Conservation (phyloP, 1,139 yeast species). For the Blastobotrys aristatus region DNA sequence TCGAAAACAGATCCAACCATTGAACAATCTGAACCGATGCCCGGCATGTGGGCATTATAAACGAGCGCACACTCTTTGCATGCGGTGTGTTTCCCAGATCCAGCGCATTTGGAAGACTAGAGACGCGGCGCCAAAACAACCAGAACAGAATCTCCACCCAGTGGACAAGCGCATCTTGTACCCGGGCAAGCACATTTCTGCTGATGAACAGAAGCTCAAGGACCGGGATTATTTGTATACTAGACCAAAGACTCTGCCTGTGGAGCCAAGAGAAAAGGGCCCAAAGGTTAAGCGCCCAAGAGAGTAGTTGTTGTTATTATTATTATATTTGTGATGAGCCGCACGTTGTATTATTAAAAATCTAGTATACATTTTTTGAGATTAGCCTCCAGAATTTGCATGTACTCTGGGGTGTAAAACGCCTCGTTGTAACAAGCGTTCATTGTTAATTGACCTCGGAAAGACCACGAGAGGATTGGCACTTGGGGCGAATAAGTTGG, state of each 20-base stretch:
- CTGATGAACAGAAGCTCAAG: constrained; percentile 44
- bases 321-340: not conserved
- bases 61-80: constrained; percentile 84
- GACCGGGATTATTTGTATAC: constrained; percentile 65
- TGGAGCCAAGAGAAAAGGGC: constrained; percentile 18
- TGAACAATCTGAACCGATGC: constrained; percentile 77
- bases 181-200: constrained; percentile 66
- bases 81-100: constrained; percentile 85
- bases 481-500: not conserved
- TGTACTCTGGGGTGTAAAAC: not conserved
- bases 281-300: constrained; percentile 10
- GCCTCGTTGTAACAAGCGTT: not conserved
- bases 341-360: not conserved
- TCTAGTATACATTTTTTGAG: not conserved
- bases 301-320: constrained; percentile 5
- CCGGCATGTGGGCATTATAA: constrained; percentile 94
- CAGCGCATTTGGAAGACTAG: constrained; percentile 63
- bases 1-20: constrained; percentile 68
- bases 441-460: not conserved
- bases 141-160: constrained; percentile 53
- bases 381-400: not conserved
- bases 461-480: not conserved
- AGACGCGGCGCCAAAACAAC: constrained; percentile 23
- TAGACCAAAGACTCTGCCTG: constrained; percentile 52
- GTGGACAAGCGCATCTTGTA: constrained; percentile 50